phyloP scores from a whole-genome alignment of 2,329 filamentous ascomycete species.

The Hymenoscyphus albidus region DNA sequence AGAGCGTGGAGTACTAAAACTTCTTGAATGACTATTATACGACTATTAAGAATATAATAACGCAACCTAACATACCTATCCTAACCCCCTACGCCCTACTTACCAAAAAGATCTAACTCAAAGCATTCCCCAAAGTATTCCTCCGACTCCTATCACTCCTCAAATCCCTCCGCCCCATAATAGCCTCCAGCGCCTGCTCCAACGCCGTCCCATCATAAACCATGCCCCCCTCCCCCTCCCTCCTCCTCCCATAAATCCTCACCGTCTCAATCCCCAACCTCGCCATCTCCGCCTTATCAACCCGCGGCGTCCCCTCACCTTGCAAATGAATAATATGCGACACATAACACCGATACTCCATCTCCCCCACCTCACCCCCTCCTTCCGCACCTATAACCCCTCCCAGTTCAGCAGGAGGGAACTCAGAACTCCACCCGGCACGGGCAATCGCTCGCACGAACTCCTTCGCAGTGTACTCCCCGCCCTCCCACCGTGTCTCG shows the following conservation, averaged over 20 bases:
- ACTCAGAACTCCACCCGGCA: slow-evolving; percentile 48
- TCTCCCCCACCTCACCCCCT: slow-evolving; percentile 27
- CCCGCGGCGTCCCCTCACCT: slow-evolving; percentile 62
- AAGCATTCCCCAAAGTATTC: slow-evolving; percentile 49
- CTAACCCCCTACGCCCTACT: not conserved
- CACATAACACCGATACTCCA: slow-evolving; percentile 65
- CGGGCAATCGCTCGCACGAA: slow-evolving; percentile 77
- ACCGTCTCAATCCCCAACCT: slow-evolving; percentile 72
- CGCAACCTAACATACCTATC: too few relatives aligned
- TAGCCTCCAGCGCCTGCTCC: slow-evolving; percentile 69
- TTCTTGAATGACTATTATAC: too few relatives aligned
- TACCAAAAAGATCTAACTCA: not conserved
- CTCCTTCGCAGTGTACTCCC: slow-evolving; percentile 69
- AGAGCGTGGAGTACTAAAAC: too few relatives aligned
- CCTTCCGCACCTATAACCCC: not conserved
- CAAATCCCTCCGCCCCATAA: slow-evolving; percentile 63
- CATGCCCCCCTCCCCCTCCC: slow-evolving; percentile 45
- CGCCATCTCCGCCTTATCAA: slow-evolving; percentile 62
- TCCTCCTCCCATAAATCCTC: slow-evolving; percentile 68
- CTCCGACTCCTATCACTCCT: slow-evolving; percentile 50
- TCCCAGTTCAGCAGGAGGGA: slow-evolving; percentile 14
- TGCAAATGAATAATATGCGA: slow-evolving; percentile 82
- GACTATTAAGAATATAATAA: too few relatives aligned
- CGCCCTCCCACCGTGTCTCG: slow-evolving; percentile 67
- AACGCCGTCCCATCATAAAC: slow-evolving; percentile 75